phyloP scores from a whole-genome alignment of 164 flowering plant species.

The Vitis cinerea region DNA sequence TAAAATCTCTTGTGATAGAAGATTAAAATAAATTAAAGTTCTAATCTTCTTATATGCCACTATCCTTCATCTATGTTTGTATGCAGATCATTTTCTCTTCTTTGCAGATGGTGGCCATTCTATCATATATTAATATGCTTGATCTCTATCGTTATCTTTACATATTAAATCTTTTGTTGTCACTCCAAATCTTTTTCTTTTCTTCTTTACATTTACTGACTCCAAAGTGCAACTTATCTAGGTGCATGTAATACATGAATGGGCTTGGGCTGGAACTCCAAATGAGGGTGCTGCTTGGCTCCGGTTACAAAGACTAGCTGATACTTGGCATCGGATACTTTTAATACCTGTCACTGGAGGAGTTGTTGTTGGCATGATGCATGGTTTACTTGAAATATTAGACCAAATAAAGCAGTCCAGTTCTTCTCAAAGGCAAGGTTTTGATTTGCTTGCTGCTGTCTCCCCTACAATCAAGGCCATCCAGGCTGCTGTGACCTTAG shows the following conservation, averaged over 20 bases:
- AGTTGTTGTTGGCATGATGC: constrained; percentile 97
- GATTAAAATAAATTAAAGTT: too few species aligned
- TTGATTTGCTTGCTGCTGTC: constrained; percentile 75
- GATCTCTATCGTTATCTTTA: background rate
- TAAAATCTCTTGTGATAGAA: too few species aligned
- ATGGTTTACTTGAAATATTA: constrained; percentile 88
- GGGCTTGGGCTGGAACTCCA: constrained; percentile 99
- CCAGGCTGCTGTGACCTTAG: constrained; percentile 95
- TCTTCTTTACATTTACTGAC: constrained; percentile 15
- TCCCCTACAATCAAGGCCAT: constrained; percentile 91
- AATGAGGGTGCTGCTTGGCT: constrained; percentile 99
- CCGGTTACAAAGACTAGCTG: constrained; percentile 85
- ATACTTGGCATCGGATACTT: constrained; percentile 97
- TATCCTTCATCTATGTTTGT: too few species aligned
- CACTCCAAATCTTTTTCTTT: background rate
- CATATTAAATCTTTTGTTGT: background rate
- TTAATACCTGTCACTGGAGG: constrained; percentile 96
- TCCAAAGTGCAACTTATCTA: constrained; percentile 19
- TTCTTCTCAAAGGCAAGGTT: constrained; percentile 64
- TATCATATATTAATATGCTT: background rate
- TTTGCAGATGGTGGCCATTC: too few species aligned
- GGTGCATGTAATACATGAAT: constrained; percentile 95
- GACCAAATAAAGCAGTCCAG: constrained; percentile 77
- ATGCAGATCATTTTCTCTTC: too few species aligned
- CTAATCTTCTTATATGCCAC: too few species aligned